phyloP scores from a whole-genome alignment of 2,329 filamentous ascomycete species.

The Phialophora verrucosa region DNA sequence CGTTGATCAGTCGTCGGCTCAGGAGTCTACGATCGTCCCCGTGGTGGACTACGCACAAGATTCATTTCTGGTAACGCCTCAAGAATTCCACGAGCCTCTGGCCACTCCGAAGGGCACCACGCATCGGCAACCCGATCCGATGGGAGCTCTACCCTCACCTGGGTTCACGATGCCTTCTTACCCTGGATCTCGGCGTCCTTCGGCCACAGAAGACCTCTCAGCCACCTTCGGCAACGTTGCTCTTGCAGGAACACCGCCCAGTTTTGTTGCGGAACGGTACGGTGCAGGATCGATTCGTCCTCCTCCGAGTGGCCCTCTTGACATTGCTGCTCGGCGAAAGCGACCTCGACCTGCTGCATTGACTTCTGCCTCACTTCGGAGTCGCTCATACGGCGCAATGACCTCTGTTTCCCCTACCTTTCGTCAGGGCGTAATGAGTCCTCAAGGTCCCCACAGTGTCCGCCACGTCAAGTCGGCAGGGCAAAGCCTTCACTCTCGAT shows the following conservation, averaged over 20 bases:
- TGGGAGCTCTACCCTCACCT: constrained; percentile 29
- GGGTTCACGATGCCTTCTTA: constrained; percentile 36
- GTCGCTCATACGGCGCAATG: constrained; percentile 47
- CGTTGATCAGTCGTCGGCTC: constrained; percentile 16
- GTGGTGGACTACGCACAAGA: constrained; percentile 24
- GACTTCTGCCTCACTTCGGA: constrained; percentile 48
- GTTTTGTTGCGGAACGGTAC: constrained; percentile 44
- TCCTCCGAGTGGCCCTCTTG: constrained; percentile 48
- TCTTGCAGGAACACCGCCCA: constrained; percentile 30
- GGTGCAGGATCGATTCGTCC: constrained; percentile 66
- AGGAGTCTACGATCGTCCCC: constrained; percentile 14
- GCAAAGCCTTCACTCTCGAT: constrained; percentile 52
- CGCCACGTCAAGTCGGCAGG: constrained; percentile 53
- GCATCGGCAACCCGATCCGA: constrained; percentile 20
- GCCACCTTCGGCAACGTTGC: constrained; percentile 37
- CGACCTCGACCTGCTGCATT: constrained; percentile 54
- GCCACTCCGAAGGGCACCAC: constrained; percentile 29
- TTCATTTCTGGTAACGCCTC: constrained; percentile 31
- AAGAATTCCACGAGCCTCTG: constrained; percentile 31
- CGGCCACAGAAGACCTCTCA: constrained; percentile 36
- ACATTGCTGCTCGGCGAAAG: constrained; percentile 54
- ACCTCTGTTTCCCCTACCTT: constrained; percentile 52
- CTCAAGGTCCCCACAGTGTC: constrained; percentile 46
- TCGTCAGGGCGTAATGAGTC: constrained; percentile 43
- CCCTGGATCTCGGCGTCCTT: constrained; percentile 36